Evolutionary conservation across 2,329 filamentous ascomycete genomes (phyloP).

Genomic region (Ophiostoma australiae): DNA sequence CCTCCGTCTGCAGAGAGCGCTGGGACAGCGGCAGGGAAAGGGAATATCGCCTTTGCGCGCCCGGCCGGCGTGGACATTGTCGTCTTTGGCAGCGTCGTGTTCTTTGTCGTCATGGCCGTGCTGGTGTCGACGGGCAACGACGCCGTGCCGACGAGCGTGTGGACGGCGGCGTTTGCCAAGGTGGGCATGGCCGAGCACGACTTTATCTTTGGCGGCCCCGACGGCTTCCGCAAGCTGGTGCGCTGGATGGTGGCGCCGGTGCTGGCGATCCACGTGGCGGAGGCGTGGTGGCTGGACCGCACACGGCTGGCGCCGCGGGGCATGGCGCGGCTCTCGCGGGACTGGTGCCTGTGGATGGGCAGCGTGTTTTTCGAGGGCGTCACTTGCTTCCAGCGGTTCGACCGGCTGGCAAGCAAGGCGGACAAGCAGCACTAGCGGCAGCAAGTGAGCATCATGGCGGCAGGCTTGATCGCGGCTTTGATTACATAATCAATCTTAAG

Average conservation of each 20-base stretch:
- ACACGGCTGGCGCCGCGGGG: conserved; percentile 45
- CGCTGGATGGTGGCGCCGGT: conserved; percentile 55
- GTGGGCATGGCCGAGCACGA: conserved; percentile 6
- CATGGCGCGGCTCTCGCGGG: conserved; percentile 40
- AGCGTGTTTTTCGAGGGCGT: conserved; percentile 53
- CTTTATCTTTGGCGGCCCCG: conserved; percentile 33
- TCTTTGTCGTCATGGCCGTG: conserved; percentile 50
- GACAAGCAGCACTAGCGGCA: conserved; percentile 16
- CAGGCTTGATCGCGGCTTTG: too few species aligned
- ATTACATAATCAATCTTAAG: neutral
- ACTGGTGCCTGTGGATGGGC: conserved; percentile 54
- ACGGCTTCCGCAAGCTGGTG: conserved; percentile 55
- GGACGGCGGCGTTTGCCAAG: conserved; percentile 32
- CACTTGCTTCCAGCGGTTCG: conserved; percentile 48
- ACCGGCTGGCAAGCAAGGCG: conserved; percentile 31
- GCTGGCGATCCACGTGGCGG: conserved; percentile 58
- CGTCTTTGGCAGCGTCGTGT: conserved; percentile 49
- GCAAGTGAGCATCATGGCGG: too few species aligned
- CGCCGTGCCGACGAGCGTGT: conserved; percentile 46
- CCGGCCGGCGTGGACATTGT: conserved; percentile 43
- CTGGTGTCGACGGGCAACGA: conserved; percentile 47
- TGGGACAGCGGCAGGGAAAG: conserved; percentile 35
- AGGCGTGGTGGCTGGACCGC: conserved; percentile 53
- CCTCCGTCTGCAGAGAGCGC: neutral
- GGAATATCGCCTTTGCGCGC: conserved; percentile 34